A percentile compares a stretch with the other conserved stretches of the same genome.
Evolutionary conservation across 768 basidiomycete species (phyloP).

Genomic region (Phaffia tasmanica): DNA sequence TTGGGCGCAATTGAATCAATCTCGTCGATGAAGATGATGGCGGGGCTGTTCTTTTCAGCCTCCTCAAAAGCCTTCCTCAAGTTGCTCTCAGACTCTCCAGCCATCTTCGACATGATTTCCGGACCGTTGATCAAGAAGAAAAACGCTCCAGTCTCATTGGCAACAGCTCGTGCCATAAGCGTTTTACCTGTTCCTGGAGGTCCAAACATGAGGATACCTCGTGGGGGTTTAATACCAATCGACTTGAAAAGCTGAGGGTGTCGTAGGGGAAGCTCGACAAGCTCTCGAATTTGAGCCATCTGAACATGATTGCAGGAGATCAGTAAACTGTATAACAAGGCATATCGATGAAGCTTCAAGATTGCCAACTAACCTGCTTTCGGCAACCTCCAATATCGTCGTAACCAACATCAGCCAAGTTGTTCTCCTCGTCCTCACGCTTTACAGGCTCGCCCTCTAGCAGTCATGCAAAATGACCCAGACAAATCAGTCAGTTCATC

Average conservation of each 20-base stretch:
- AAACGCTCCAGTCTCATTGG: conserved; percentile 99
- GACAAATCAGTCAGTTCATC: neutral
- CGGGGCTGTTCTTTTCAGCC: conserved; percentile 98
- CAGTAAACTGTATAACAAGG: neutral
- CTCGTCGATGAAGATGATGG: conserved; percentile 99
- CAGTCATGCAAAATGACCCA: neutral
- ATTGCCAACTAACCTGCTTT: conserved; percentile 52
- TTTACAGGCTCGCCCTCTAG: conserved; percentile 96
- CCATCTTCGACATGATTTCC: conserved; percentile 99
- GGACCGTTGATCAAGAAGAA: conserved; percentile 99
- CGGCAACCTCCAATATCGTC: conserved; percentile 99
- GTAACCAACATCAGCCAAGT: conserved; percentile 92
- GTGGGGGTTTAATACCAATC: conserved; percentile 99
- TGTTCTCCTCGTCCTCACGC: conserved; percentile 95
- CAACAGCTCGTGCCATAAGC: conserved; percentile 97
- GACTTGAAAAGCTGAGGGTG: conserved; percentile 99
- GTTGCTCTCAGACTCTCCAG: conserved; percentile 95
- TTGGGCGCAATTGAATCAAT: conserved; percentile 99
- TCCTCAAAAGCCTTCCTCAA: conserved; percentile 97
- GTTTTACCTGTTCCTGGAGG: conserved; percentile 99
- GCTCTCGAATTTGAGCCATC: conserved; percentile 64
- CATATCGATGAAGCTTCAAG: neutral
- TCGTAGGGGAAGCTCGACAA: conserved; percentile 92
- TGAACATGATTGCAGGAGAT: neutral
- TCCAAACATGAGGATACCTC: conserved; percentile 96